Evolutionary conservation across 768 basidiomycete genomes (phyloP), one percentile per base, ranked within the genome.

Genomic region (Pleurotus pulmonarius): DNA sequence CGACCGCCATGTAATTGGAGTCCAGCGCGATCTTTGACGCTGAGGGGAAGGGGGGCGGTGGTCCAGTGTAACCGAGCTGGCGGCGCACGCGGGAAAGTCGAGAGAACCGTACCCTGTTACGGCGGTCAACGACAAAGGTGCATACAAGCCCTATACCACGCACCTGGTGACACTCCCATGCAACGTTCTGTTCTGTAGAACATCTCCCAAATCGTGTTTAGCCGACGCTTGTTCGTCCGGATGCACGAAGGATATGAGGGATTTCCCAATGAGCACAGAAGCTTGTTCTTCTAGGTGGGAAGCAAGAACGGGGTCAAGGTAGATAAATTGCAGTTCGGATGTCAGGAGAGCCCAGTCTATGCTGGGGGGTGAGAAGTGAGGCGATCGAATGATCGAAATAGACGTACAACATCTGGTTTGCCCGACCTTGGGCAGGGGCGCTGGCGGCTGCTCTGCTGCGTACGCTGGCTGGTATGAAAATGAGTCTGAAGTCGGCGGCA

Each of bases 101-200:
- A 49, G 84, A 88, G 69, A 86, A 92, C 49, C 89, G 85, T 58
- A 92, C 89, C 63, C 91, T 92, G 61, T 20, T 25, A 24, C 52
- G 49, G 54, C 64, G 49, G 58, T 63, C 44, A 11, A 58, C 48
- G 49, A 51, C 20, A 37, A 47, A 51, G 48, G 49, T 47, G 52
- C 46, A 34, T 34, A 34, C 29, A 34, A 34, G 29, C 29, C 29
- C 29, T 34, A 11, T 34, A 34, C 29, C 29, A 67, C 70, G 59
- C 60, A 79, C 81, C 92, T 84, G 59, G 92, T 93, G 58, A 94
- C 88, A 46, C 87, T 90, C 60, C 92, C 92, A 68, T 92, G 88
- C 57, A 92, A 75, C 1, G 86, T 90, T 63, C 85, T 81, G 63
- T 82, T 83, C 52, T 88, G 80, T 56, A 93, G 77, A 13, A 91